Evolutionary conservation across 768 basidiomycete species (phyloP), one percentile per base, ranked within the genome.

Genomic region (Suillus subluteus): DNA sequence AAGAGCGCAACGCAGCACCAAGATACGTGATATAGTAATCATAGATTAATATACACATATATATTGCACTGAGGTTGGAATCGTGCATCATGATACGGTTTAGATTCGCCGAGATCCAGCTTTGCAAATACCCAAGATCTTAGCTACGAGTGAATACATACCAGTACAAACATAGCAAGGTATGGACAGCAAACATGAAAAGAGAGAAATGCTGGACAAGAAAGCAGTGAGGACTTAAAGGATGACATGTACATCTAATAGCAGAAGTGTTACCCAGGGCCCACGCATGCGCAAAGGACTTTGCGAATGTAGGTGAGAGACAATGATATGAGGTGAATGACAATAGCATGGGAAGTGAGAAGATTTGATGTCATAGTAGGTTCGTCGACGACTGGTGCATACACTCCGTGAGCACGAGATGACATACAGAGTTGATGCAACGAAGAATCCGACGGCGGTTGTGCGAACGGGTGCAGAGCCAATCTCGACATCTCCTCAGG

Each of bases 251-350:
- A 37, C 32, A 37, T 1, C 35, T 56, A 56, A 37, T 56, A 21
- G 58, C 54, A 2, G 56, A n/a, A 23, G 69, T 9, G 56, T 32
- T 13, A 50, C 43, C 75, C 75, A 74, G 2, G 74, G 68, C 44
- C 75, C 74, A 0, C 72, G 73, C 74, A 77, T 76, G 18, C 59
- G 6, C 1, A 72, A 2, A 3, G 72, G 68, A 23, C 68, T 72
- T 30, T 66, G 26, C 23, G 58, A 41, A 12, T 4, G 68, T 35
- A 26, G 12, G 65, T 54, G 7, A 50, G 18, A 1, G 65, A 44
- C 18, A n/a, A 5, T 65, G 40, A 21, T 40, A 64, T 64, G 40
- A 35, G 8, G 9, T 32, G 12, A 62, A 44, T 62, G 38, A 26
- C 44, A 54, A 46, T 16, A 23, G 16, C 37, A n/a, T 58, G 16